Base-by-base conservation (phyloP, 2,329 filamentous ascomycete species). In the Pestalotiopsis fici region DNA sequence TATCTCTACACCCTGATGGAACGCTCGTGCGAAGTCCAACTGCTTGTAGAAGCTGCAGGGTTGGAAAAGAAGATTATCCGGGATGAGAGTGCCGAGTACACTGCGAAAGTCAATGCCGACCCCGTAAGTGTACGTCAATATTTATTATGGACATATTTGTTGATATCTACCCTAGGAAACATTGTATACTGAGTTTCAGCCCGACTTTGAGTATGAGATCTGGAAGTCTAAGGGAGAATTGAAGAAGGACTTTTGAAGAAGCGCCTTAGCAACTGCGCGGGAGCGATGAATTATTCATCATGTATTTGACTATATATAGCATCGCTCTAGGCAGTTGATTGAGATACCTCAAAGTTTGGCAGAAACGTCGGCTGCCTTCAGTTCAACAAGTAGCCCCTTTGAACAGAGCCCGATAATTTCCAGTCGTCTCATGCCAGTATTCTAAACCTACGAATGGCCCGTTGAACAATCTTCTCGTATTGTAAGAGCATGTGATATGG, bases 1-100 rank as follows among this genome's bases (percentile, higher is more conserved):
- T 90, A 86, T 72, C 75, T 90, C 37, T 90, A 88, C 74, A 85
- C 83, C 0, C 47, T 25, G 59, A 63, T 79, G 73, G 77, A 80
- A 56, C 69, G 75, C 65, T 74, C 72, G 2, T 80, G 78, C 56
- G 73, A 79, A 62, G 73, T 78, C 2, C 78, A 80, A 68, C 67
- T 80, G 6, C 65, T 78, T 59, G 77, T 75, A 0, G 78, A 79
- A 50, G 74, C 71, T 11, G 65, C 76, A 0, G 69, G 74, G 0
- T 56, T 76, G 11, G 67, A 71, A 4, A 80, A 75, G 68, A 69
- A 69, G 9, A 57, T 68, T 7, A 77, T 83, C 13, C 72, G 72
- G 5, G 77, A 82, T 55, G 79, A 82, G 59, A 79, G 79, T 69
- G 81, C 81, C 3, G 75, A 76, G 60, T 80, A 79, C 70, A 82